Evolutionary conservation across 495 filamentous ascomycete species (phyloP).

Genomic region (Lentithecium fluviatile): DNA sequence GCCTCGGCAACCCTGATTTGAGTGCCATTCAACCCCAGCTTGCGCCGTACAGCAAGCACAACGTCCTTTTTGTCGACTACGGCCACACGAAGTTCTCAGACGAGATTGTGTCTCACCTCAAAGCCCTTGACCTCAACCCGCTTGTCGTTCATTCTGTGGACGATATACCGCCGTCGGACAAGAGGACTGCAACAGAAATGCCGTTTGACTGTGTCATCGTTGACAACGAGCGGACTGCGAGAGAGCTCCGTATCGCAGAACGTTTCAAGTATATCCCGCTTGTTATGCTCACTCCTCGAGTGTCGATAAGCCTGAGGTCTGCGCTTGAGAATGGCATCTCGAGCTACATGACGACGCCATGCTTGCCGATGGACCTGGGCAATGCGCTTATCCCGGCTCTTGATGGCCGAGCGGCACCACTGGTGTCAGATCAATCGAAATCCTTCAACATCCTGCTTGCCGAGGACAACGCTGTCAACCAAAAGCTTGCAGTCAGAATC

Average conservation of each 20-base stretch:
- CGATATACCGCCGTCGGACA: conserved; percentile 53
- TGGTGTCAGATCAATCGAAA: conserved; percentile 87
- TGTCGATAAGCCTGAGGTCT: conserved; percentile 90
- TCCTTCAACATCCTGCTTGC: conserved; percentile 96
- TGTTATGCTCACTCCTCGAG: conserved; percentile 84
- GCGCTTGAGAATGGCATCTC: conserved; percentile 95
- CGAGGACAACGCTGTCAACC: conserved; percentile 98
- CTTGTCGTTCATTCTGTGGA: conserved; percentile 71
- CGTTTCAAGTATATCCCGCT: conserved; percentile 98
- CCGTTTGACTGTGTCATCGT: conserved; percentile 96
- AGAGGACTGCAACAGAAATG: conserved; percentile 58
- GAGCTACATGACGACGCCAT: conserved; percentile 98
- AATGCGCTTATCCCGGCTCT: conserved; percentile 98
- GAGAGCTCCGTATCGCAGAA: conserved; percentile 78
- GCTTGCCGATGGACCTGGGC: conserved; percentile 89
- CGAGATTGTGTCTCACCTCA: conserved; percentile 77
- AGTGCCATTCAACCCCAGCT: conserved; percentile 79
- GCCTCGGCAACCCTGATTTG: conserved; percentile 79
- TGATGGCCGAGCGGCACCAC: conserved; percentile 89
- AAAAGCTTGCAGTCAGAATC: conserved; percentile 94
- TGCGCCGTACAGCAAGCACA: conserved; percentile 84
- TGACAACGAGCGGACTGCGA: conserved; percentile 86
- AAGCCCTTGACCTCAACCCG: conserved; percentile 74
- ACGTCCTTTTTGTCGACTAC: conserved; percentile 95
- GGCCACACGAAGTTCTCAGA: conserved; percentile 72